Conservation (phyloP, 495 filamentous ascomycete genomes). For the Echria macrotheca region DNA sequence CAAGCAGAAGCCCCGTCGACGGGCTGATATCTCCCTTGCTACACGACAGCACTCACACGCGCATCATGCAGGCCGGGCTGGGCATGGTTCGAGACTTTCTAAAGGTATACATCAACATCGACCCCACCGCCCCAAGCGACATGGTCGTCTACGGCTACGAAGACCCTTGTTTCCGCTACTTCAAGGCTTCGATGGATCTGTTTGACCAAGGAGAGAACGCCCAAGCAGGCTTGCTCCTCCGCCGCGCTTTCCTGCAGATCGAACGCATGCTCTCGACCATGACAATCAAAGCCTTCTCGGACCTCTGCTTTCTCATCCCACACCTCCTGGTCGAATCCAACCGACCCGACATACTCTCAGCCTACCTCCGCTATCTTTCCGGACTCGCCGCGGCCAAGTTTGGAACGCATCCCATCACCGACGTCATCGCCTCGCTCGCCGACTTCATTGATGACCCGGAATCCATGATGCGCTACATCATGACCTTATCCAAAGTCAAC, state of each 20-base stretch:
- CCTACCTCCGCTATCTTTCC: conserved; percentile 22
- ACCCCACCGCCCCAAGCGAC: conserved; percentile 15
- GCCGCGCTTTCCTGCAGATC: conserved; percentile 27
- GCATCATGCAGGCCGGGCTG: conserved; percentile 20
- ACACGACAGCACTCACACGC: conserved; percentile 13
- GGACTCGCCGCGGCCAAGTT: conserved; percentile 17
- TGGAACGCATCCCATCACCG: conserved; percentile 22
- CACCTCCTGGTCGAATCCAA: conserved; percentile 23
- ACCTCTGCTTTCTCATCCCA: conserved; percentile 26
- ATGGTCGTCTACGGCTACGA: conserved; percentile 18
- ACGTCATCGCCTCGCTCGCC: conserved; percentile 18
- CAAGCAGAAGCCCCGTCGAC: conserved; percentile 7
- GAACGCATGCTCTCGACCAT: conserved; percentile 21
- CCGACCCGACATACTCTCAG: conserved; percentile 19
- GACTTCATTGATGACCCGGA: conserved; percentile 18
- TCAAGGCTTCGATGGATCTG: conserved; percentile 27
- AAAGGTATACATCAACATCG: conserved; percentile 19
- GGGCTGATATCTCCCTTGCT: conserved; percentile 9
- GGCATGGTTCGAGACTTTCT: conserved; percentile 24
- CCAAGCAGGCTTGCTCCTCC: conserved; percentile 22
- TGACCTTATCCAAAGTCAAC: conserved; percentile 20
- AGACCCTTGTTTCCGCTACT: conserved; percentile 28
- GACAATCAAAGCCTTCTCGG: conserved; percentile 25
- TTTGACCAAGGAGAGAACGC: conserved; percentile 22
- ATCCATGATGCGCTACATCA: conserved; percentile 24